Base-by-base conservation (phyloP, 768 basidiomycete species). In the Mycena capillaripes region DNA sequence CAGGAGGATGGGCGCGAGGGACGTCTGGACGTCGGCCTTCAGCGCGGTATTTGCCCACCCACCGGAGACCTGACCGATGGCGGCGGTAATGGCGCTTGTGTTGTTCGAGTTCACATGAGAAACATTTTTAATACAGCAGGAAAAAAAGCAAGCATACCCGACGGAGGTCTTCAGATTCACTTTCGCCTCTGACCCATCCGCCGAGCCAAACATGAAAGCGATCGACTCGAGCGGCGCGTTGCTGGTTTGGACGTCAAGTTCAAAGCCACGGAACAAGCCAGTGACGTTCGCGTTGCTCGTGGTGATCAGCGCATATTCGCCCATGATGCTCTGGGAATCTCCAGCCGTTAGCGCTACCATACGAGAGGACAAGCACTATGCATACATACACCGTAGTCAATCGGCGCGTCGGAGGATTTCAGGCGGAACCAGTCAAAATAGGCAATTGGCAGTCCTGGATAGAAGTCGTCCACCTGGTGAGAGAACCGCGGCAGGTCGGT, bases 21-120 rank as follows among this genome's bases (percentile, higher is more conserved):
- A 52, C 50, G 50, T 52, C 50, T 14, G 50, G 50, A 52, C 50
- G 27, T 52, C 50, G 50, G 50, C 50, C 50, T 52, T 52, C 50
- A 52, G 50, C 10, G 50, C 50, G 50, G 50, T 52, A 25, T 52
- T 52, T 52, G 12, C 29, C 50, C 50, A 52, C 50, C 50, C 50
- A 52, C 50, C 50, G 50, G 50, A 52, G 50, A 52, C 50, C 50
- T 52, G 50, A 52, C 50, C 50, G 27, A 52, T 52, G 50, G 50
- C 50, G 27, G 50, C 50, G 50, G 50, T 52, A 52, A 52, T 52
- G 50, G 50, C 50, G 27, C 50, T 52, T 52, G 50, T 27, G 50
- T 52, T 52, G 50, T 52, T 52, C 50, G 29, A 52, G 50, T 52
- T 52, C 50, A 52, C 50, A 52, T 52, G 50, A 52, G 50, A 52